Evolutionary conservation across 2,329 filamentous ascomycete species (phyloP).

Genomic region (Sclerotinia trifoliorum): DNA sequence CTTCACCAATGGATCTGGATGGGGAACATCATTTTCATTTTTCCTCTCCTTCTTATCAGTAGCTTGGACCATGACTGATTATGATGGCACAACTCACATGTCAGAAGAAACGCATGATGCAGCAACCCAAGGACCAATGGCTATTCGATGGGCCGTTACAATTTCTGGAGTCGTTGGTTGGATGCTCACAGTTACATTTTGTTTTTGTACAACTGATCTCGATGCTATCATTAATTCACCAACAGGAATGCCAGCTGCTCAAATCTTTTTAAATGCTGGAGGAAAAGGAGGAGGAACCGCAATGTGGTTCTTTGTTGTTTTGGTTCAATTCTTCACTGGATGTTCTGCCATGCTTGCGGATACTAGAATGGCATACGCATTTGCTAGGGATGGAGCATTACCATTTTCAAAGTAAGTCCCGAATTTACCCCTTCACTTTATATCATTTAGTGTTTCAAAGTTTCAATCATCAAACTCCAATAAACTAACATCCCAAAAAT

Average conservation of each 20-base stretch:
- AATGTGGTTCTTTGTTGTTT: slow-evolving; percentile 62
- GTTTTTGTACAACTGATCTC: slow-evolving; percentile 60
- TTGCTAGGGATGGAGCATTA: slow-evolving; percentile 58
- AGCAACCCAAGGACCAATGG: slow-evolving; percentile 57
- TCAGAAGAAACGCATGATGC: slow-evolving; percentile 66
- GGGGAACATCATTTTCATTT: slow-evolving; percentile 60
- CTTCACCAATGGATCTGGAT: slow-evolving; percentile 61
- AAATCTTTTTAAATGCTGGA: slow-evolving; percentile 59
- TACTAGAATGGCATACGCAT: slow-evolving; percentile 61
- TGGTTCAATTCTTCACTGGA: slow-evolving; percentile 63
- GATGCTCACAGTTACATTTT: slow-evolving; percentile 61
- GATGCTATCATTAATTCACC: slow-evolving; percentile 55
- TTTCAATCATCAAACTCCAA: not conserved
- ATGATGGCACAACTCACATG: slow-evolving; percentile 67
- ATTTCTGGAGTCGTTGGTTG: slow-evolving; percentile 60
- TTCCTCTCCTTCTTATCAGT: slow-evolving; percentile 56
- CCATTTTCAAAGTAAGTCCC: slow-evolving; percentile 53
- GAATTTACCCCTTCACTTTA: not conserved
- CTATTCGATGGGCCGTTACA: slow-evolving; percentile 58
- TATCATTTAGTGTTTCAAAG: not conserved
- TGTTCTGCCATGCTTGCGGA: slow-evolving; percentile 64
- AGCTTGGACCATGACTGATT: slow-evolving; percentile 67
- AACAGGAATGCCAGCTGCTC: slow-evolving; percentile 59
- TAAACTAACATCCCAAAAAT: not conserved
- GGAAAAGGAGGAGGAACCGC: slow-evolving; percentile 54